phyloP scores from a whole-genome alignment of 108 stramenopile species.

The Nitzschia putrida region DNA sequence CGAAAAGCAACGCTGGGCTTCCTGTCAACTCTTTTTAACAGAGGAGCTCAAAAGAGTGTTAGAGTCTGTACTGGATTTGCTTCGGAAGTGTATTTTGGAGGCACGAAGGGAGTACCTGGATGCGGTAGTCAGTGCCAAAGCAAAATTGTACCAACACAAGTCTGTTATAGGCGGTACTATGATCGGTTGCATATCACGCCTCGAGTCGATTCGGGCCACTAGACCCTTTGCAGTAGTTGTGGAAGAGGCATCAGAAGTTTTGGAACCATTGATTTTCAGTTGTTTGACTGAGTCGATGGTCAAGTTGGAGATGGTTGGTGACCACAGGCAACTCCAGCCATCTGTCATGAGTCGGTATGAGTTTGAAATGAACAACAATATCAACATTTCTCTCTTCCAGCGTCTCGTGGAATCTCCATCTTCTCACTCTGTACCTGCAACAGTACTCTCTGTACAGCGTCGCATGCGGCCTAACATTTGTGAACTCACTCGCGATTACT shows the following conservation, averaged over 20 bases:
- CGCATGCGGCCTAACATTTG: constrained; percentile 53
- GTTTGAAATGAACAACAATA: constrained; percentile 37
- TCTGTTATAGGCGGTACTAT: constrained; percentile 49
- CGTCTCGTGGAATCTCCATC: constrained; percentile 37
- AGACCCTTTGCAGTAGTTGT: constrained; percentile 46
- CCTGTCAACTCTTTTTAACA: constrained; percentile 37
- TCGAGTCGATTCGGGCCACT: constrained; percentile 41
- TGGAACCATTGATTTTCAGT: constrained; percentile 45
- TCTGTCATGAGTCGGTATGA: constrained; percentile 36
- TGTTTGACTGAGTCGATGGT: constrained; percentile 39
- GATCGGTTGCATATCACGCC: constrained; percentile 48
- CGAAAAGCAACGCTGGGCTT: constrained; percentile 41
- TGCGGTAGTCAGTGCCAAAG: constrained; percentile 40
- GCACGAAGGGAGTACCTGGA: constrained; percentile 32
- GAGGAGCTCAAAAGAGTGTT: background rate
- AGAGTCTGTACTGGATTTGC: background rate
- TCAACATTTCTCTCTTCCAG: constrained; percentile 50
- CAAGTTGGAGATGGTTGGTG: constrained; percentile 52
- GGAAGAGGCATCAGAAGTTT: constrained; percentile 50
- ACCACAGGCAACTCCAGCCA: constrained; percentile 47
- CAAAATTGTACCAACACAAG: constrained; percentile 37
- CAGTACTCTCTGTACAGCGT: constrained; percentile 44
- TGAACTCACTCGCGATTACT: constrained; percentile 42
- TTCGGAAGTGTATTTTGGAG: constrained; percentile 6
- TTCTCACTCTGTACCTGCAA: constrained; percentile 36